Base-by-base conservation (phyloP, 116 monocot genomes). In the Trichopus zeylanicus region DNA sequence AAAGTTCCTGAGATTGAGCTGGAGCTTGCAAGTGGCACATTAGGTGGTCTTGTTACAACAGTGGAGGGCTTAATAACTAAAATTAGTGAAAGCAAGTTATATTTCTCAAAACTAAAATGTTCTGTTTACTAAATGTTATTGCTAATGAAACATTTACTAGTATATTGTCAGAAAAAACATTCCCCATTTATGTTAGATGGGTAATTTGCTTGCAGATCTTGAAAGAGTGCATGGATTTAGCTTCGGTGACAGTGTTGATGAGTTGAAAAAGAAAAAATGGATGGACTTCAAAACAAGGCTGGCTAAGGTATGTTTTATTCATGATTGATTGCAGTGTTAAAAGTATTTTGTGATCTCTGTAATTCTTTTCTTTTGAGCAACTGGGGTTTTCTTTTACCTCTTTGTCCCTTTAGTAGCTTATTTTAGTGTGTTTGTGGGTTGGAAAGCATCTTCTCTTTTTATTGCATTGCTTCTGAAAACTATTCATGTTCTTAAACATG, bases 21-120 rank as follows among this genome's bases (percentile, higher is more conserved):
- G 71, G 98, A 98, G 79, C 82, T 98, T 69, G 31, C 74, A 64
- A 98, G 92, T 80, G 92, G 98, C 51, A 98, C 98, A 62, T 73
- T 98, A 67, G 92, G 98, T 32, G 98, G 98, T 33, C 49, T 91
- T 55, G 88, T 98, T 13, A 91, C 98, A 46, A 98, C 98, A 7
- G 80, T 98, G 56, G 98, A 98, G 88, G 98, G 98, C 27, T 62
- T 98, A 42, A 76, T 98, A 65, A 76, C 85, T 52, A 79, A 98
- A 71, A 98, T 91, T 61, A 61, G 75, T 51, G 98, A 91, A 74
- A 88, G 98, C 91, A 82, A 73, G 88, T 67, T 42, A 53, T 65
- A 11, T 26, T 26, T 37, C 24, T 3, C 6, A 37, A 24, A 61
- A 19, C 26, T n/a, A 34, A 42, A n/a, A 42, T 42, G n/a, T n/a